Base-by-base conservation (phyloP, 2,329 filamentous ascomycete species). In the Diaporthe citri region DNA sequence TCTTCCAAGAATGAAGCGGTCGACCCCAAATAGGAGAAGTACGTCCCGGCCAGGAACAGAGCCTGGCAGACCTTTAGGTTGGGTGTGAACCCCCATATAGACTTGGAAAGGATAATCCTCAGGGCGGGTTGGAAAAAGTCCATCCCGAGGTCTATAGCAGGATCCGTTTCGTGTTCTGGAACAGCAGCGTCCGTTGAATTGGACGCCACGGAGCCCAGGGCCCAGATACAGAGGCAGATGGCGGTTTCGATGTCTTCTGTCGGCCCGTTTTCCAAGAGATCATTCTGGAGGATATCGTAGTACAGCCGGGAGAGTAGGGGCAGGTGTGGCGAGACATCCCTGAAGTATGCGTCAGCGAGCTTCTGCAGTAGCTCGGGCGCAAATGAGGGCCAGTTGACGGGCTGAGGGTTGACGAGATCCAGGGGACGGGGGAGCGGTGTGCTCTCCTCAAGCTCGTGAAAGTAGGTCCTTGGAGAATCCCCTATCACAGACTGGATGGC, bases 201-300 rank as follows among this genome's bases (percentile, higher is more conserved):
- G 25, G 76, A 78, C 9, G 78, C 78, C 17, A 83, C 69, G 28
- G 78, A 77, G 2, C 83, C 83, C n/a, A 85, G 75, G 34, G 83
- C 82, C 71, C 83, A 85, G 0, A 84, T 81, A 48, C 80, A 82
- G 17, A 84, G 79, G 71, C 83, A 84, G 48, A 84, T 82, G 5
- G 83, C 79, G 5, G 80, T 82, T 41, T 80, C 80, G 25, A 82
- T 78, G 22, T 80, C 78, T 59, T 81, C 78, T 22, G 78, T 57
- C 28, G 80, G 74, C 64, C 78, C 80, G 22, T 77, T 74, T 20
- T 80, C 78, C 34, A 80, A 64, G 48, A 83, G 74, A 20, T 75
- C 76, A 4, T 72, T 77, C 46, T 82, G 80, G 81, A 83, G 82
- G 2, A 72, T 66, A 22, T 78, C 76, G 41, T 84, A 82, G 46